Conservation (phyloP, 176 grass and related monocot species). For the Eleusine indica region DNA sequence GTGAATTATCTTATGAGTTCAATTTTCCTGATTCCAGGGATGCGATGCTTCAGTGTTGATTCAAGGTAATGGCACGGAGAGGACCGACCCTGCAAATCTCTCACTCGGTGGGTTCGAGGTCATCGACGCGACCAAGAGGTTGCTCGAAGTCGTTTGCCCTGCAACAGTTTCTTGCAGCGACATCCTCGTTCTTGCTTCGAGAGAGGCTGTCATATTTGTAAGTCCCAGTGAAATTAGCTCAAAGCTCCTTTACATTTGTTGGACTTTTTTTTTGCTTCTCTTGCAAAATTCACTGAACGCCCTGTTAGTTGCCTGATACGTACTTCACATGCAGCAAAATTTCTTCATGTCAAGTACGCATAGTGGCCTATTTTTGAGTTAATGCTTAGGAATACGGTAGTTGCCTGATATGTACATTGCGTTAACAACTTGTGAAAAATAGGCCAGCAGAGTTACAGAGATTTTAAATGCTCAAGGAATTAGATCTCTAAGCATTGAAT, state of each 20-base stretch:
- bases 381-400: neutral
- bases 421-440: conserved; percentile 3
- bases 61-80: conserved; percentile 77
- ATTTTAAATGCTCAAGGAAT: conserved; percentile 38
- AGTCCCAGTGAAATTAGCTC: conserved; percentile 31
- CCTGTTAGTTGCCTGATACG: neutral
- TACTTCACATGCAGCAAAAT: neutral
- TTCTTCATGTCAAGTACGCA: neutral
- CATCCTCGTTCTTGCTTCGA: conserved; percentile 77
- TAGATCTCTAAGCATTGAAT: conserved; percentile 35
- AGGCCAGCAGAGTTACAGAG: neutral
- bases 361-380: neutral
- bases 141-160: conserved; percentile 79
- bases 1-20: neutral
- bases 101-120: conserved; percentile 88
- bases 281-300: conserved; percentile 5
- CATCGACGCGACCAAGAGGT: conserved; percentile 70
- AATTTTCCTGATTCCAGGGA: conserved; percentile 55
- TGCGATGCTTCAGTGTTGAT: conserved; percentile 93
- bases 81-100: conserved; percentile 79
- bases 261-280: neutral
- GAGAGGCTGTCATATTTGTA: conserved; percentile 86
- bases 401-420: neutral
- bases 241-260: neutral
- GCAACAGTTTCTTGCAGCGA: conserved; percentile 89